Base-by-base conservation (phyloP, 1,139 yeast genomes). In the Yamadazyma conglobata region DNA sequence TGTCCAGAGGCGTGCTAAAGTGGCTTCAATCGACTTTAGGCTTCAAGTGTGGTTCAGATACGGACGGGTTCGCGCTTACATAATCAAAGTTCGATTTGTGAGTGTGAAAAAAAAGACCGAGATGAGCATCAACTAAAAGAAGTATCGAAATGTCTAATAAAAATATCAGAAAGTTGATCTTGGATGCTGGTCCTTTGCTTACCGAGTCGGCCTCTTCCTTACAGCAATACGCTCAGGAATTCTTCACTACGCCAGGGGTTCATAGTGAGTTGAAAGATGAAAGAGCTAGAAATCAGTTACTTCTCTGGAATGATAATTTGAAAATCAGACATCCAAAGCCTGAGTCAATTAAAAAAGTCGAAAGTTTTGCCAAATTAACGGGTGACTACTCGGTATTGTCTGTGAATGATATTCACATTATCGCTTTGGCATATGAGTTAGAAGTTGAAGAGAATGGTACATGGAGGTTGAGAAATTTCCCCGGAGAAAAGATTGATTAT, bases 181-280 rank as follows among this genome's bases (percentile, higher is more conserved):
- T 91, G 43, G 98, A 91, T 70, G 96, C 97, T 6, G 94, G 95
- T 33, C 98, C 98, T 8, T 64, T 91, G 47, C 82, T 91, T 46
- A 83, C 95, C 2, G 93, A 85, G 50, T 71, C 93, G 5, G 85
- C 85, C n/a, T 70, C 87, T 2, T 74, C 79, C 19, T 67, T 88
- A 35, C 81, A 81, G 51, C 76, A 73, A 39, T 73, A 70, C 50
- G 96, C 95, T 0, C 58, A 69, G 15, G 58, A 60, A 12, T 86
- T 84, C 50, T 84, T 70, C 54, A 89, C 97, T 10, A 87, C 97
- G 1, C 97, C 97, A 3, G 89, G 96, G 1, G 97, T 93, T 13
- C 76, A 72, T 49, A 67, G 74, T 19, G 99, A 93, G 62, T 78
- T 93, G 50, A 79, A 75, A 50, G 98, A 93, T 61, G 95, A 83